phyloP scores from a whole-genome alignment of 2,329 filamentous ascomycete species.

The Coleophoma eucalyptorum region DNA sequence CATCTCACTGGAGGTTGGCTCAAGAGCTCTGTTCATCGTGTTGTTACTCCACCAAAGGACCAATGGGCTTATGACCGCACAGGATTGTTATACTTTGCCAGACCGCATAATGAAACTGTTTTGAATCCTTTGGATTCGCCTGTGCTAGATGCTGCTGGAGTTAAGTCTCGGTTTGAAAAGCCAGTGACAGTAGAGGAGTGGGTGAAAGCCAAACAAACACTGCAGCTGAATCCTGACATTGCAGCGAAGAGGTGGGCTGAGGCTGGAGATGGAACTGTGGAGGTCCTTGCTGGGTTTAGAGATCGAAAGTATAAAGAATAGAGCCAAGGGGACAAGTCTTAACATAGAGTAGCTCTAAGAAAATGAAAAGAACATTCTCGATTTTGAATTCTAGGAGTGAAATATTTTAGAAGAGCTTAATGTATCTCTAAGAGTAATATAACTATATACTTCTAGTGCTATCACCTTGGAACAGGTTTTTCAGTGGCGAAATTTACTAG shows the following conservation, averaged over 20 bases:
- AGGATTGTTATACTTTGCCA: conserved; percentile 42
- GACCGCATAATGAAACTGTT: conserved; percentile 21
- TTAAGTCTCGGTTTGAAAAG: conserved; percentile 31
- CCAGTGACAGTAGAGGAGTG: conserved; percentile 41
- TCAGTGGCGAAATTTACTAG: too few relatives aligned
- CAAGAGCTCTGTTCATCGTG: conserved; percentile 37
- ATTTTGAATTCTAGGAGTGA: too few relatives aligned
- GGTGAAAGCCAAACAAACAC: conserved; percentile 34
- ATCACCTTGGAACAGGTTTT: too few relatives aligned
- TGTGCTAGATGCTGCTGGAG: conserved; percentile 24
- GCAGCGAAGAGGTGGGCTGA: conserved; percentile 31
- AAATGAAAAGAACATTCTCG: too few relatives aligned
- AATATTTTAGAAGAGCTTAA: too few relatives aligned
- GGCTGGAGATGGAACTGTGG: conserved; percentile 30
- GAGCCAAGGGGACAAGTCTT: too few relatives aligned
- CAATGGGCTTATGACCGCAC: conserved; percentile 36
- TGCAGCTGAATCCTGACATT: conserved; percentile 28
- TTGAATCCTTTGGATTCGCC: conserved; percentile 25
- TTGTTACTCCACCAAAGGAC: conserved; percentile 28
- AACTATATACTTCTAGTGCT: too few relatives aligned
- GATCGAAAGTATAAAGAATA: conserved; percentile 22
- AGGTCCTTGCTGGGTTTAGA: conserved; percentile 30
- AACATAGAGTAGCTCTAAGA: too few relatives aligned
- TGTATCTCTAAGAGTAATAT: too few relatives aligned
- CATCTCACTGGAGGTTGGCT: conserved; percentile 44